Conservation (phyloP, 345 rosid genomes). For the Bretschneidera sinensis region DNA sequence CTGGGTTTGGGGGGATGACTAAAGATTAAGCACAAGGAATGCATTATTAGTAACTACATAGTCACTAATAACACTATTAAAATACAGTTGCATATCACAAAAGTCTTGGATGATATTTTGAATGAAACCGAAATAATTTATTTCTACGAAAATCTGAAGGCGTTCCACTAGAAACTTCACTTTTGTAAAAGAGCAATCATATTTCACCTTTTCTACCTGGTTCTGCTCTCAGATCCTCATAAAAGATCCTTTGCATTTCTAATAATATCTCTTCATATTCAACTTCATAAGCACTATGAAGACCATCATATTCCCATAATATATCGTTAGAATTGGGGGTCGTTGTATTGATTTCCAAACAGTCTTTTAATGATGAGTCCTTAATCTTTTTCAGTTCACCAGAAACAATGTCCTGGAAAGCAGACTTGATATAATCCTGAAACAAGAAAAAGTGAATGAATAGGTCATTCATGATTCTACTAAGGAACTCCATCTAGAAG, state of each 20-base stretch:
- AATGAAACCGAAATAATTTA: no score
- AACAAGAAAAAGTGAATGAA: constrained; percentile 12
- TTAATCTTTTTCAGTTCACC: constrained; percentile 65
- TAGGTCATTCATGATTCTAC: neutral
- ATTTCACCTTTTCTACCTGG: constrained; percentile 32
- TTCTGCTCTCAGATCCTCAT: constrained; percentile 56
- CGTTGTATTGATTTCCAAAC: constrained; percentile 9
- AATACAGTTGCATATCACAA: no score
- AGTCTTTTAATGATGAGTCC: constrained; percentile 31
- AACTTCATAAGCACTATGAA: constrained; percentile 54
- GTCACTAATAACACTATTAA: no score
- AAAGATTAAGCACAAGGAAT: no score
- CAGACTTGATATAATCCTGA: constrained; percentile 56
- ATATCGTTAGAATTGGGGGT: constrained; percentile 34
- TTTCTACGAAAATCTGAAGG: no score
- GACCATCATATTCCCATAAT: constrained; percentile 85
- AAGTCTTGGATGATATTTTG: no score
- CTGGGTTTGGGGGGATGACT: no score
- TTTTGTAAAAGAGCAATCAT: neutral
- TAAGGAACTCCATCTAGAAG: constrained; percentile 3
- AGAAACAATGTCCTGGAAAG: constrained; percentile 63
- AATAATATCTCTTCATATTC: constrained; percentile 81
- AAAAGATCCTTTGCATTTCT: constrained; percentile 86
- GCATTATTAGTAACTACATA: no score
- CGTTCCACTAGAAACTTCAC: no score